phyloP scores from a whole-genome alignment of 1,284 basidiomycete species.

The Sutorius eximius region DNA sequence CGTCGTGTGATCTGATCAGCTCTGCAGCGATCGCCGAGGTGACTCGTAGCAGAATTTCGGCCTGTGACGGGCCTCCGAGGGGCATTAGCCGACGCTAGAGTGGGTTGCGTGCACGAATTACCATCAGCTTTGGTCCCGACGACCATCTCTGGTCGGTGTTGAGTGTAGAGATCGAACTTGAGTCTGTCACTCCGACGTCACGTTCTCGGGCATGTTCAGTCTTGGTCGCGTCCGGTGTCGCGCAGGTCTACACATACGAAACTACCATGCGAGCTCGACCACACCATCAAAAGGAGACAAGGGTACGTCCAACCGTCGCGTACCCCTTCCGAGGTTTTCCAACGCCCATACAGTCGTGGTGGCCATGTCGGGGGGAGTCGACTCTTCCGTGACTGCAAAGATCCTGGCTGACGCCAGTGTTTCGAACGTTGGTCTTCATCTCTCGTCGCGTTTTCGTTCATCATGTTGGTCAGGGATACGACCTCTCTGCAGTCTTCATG shows the following conservation, averaged over 20 bases:
- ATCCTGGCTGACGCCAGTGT: constrained; percentile 55
- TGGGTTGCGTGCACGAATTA: constrained; percentile 4
- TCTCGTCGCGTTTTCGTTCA: not conserved
- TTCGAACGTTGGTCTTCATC: constrained; percentile 42
- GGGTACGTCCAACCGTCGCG: constrained; percentile 4
- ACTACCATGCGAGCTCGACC: constrained; percentile 17
- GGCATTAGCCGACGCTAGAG: not conserved
- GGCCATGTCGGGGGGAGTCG: constrained; percentile 96
- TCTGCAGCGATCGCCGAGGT: constrained; percentile 95
- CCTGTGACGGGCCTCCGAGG: constrained; percentile 73
- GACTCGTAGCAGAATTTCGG: constrained; percentile 87
- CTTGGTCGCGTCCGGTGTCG: constrained; percentile 15
- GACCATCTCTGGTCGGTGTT: constrained; percentile 34
- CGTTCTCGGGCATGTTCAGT: constrained; percentile 16
- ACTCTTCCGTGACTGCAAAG: constrained; percentile 83
- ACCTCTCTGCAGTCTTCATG: constrained; percentile 91
- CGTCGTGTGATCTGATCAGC: constrained; percentile 88
- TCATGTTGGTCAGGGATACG: constrained; percentile 57
- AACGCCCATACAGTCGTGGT: constrained; percentile 63
- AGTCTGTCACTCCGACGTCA: not conserved
- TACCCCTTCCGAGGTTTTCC: not conserved
- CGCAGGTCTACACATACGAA: constrained; percentile 1
- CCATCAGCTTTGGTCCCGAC: constrained; percentile 45
- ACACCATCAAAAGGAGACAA: constrained; percentile 32
- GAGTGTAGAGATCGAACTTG: not conserved